A percentile compares a stretch with the other conserved stretches of the same genome.
These are phyloP conservation scores for Massariosphaeria phaeospora DNA, from an alignment of 495 filamentous ascomycete species.

Conservation along the genomic window DNA sequence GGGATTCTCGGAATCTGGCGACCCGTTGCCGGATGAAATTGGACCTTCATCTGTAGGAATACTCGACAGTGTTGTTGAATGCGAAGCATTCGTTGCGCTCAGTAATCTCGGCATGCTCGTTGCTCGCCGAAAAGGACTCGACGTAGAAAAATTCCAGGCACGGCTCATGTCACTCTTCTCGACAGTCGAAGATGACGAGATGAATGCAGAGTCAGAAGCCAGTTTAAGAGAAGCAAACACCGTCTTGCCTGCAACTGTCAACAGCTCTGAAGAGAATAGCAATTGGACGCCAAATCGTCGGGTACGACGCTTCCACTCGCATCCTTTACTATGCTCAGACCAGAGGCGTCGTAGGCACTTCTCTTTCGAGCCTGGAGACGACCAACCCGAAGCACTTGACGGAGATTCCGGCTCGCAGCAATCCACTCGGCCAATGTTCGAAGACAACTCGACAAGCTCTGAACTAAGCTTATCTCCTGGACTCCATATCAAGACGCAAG, in stretches of 20 bases:
- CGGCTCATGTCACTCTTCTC: constrained; percentile 23
- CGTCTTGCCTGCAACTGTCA: neutral
- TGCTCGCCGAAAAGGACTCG: constrained; percentile 22
- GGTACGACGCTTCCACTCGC: constrained; percentile 10
- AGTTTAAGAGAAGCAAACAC: neutral
- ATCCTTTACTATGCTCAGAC: constrained; percentile 10
- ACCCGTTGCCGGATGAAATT: constrained; percentile 37
- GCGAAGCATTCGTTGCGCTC: constrained; percentile 25
- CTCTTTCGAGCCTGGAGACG: constrained; percentile 38
- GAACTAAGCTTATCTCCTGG: too few relatives aligned
- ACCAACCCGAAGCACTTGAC: constrained; percentile 10
- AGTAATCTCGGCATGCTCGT: constrained; percentile 19
- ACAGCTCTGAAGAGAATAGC: neutral
- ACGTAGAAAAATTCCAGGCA: constrained; percentile 12
- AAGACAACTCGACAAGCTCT: too few relatives aligned
- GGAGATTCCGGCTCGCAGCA: neutral
- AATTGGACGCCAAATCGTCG: neutral
- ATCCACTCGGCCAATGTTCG: too few relatives aligned
- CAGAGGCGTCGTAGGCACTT: constrained; percentile 25
- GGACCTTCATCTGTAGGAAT: constrained; percentile 1
- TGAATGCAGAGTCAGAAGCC: neutral
- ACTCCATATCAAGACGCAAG: too few relatives aligned
- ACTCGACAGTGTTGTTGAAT: constrained; percentile 5
- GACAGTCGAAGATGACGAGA: neutral
- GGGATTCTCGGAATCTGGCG: constrained; percentile 34